Percentiles rank a stretch among this genome's conserved stretches.
These are phyloP conservation scores for Solanum corneliomulleri DNA, from an alignment of 257 asterid genomes.

Conservation along the genomic window DNA sequence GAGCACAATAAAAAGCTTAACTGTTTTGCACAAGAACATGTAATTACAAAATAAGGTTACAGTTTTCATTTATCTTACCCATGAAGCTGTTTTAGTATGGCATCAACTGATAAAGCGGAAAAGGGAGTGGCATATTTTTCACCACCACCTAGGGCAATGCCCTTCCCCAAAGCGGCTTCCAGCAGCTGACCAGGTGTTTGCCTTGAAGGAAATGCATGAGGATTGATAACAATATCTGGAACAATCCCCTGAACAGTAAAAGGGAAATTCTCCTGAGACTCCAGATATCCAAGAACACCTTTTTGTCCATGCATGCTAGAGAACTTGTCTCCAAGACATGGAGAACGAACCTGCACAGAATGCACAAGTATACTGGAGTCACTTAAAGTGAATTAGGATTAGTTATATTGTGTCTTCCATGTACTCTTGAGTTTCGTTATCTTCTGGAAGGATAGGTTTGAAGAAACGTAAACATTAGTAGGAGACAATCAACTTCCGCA, in stretches of 20 bases:
- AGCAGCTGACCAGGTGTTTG: conserved; percentile 95
- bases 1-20: not conserved
- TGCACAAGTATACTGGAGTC: not conserved
- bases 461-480: not conserved
- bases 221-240: conserved; percentile 92
- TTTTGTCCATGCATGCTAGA: conserved; percentile 99
- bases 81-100: conserved; percentile 67
- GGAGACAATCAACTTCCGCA: not conserved
- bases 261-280: conserved; percentile 87
- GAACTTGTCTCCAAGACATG: conserved; percentile 89
- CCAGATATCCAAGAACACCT: conserved; percentile 88
- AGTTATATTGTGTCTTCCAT: not conserved
- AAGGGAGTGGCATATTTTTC: conserved; percentile 83
- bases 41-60: not conserved
- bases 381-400: not conserved
- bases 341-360: conserved; percentile 72
- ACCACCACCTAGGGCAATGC: conserved; percentile 74
- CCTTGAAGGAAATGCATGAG: conserved; percentile 94
- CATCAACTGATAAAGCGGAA: conserved; percentile 66
- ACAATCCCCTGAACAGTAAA: conserved; percentile 80
- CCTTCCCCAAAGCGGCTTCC: conserved; percentile 88
- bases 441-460: not conserved
- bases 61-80: conserved; percentile 23
- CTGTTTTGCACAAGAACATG: not conserved
- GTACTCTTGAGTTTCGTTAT: not conserved